Conservation (phyloP, 2,329 filamentous ascomycete genomes). For the Cryphonectria japonica region DNA sequence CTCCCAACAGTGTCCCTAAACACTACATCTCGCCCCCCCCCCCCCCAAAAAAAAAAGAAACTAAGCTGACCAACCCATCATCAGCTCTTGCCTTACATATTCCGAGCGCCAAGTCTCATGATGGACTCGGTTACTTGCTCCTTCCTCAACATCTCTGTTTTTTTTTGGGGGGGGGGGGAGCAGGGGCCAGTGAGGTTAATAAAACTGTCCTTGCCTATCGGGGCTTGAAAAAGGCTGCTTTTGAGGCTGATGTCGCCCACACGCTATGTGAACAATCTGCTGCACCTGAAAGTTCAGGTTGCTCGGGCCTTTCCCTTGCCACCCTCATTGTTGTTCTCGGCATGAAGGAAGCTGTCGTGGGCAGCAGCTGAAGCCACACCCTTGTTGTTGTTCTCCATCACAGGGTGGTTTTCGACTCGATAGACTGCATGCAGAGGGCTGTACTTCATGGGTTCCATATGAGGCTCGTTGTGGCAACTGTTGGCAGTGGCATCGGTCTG, state of each 20-base stretch:
- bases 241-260: background rate
- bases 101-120: background rate
- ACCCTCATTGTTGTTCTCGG: background rate
- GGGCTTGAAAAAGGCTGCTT: background rate
- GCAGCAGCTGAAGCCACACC: background rate
- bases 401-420: background rate
- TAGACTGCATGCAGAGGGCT: background rate
- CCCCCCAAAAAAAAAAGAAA: background rate
- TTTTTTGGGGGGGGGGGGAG: background rate
- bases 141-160: background rate
- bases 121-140: background rate
- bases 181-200: background rate
- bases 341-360: background rate
- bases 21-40: background rate
- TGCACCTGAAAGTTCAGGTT: background rate
- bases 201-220: background rate
- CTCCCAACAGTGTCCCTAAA: background rate
- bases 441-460: background rate
- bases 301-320: background rate
- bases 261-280: background rate
- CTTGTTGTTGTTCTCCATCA: background rate
- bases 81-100: background rate
- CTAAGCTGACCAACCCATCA: background rate
- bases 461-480: background rate
- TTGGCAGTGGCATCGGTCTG: background rate